Base-by-base conservation (phyloP, 371 early-diverging fungal genomes). In the Apophysomyces ossiformis region DNA sequence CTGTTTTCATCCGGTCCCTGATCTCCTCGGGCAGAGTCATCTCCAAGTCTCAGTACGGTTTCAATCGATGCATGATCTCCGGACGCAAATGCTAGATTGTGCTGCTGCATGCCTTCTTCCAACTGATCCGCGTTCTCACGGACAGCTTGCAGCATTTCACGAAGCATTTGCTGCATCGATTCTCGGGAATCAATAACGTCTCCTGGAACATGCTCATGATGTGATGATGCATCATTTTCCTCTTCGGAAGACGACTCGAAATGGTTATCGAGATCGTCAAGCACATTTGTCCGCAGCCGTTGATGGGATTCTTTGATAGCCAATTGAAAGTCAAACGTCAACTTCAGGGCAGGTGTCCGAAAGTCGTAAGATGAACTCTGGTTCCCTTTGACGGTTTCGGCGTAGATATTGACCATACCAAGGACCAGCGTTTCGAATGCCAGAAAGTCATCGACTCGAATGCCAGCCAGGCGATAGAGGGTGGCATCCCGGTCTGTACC, bases 131-230 rank as follows among this genome's bases (percentile, higher is more conserved):
- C 82, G 57, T 72, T 74, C 58, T 81, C 65, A 45, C 83, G 71
- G n/a, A 85, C 79, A 63, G 81, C 85, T 57, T 75, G 69, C 39
- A 85, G 50, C 80, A 85, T 80, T 15, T 64, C 73, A 26, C 75
- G 65, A 5, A 85, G 61, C 32, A 85, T 63, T 7, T 77, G 72
- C 41, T 71, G 69, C 35, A 83, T 69, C 0, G 78, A 71, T 60
- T 78, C 75, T 8, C 59, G 66, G 1, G 66, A 58, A 32, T 70
- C 73, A 2, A 67, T 61, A 1, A 54, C 50, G n/a, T 72, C 65
- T 21, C 60, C 67, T 26, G 64, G 63, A 13, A 59, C 26, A 35
- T 71, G 64, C 0, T 61, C 61, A 47, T 74, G 70, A n/a, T 61
- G 66, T 9, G 62, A 61, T 38, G 56, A 26, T 26, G 32, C 32